These are phyloP conservation scores for Ogataea populi-albae DNA, from an alignment of 805 yeast genomes.

Conservation along the genomic window DNA sequence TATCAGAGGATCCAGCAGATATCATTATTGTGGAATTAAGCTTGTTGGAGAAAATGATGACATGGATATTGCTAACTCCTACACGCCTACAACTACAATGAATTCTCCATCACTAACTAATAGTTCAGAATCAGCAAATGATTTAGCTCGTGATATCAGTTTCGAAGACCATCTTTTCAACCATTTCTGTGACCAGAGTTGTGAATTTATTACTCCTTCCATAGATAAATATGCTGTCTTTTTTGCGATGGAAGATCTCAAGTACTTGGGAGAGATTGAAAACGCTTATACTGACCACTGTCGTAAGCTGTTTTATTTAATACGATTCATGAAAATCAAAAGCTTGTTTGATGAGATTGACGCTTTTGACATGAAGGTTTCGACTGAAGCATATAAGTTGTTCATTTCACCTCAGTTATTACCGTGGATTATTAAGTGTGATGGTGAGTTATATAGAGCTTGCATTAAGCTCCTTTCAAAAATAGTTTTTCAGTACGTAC, in stretches of 20 bases:
- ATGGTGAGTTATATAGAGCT: conserved; percentile 54
- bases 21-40: conserved; percentile 80
- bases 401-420: conserved; percentile 46
- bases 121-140: conserved; percentile 4
- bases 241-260: conserved; percentile 11
- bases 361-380: conserved; percentile 51
- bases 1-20: conserved; percentile 75
- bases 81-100: conserved; percentile 11
- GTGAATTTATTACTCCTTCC: conserved; percentile 16
- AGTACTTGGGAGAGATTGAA: conserved; percentile 32
- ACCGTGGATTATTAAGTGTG: conserved; percentile 70
- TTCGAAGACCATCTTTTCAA: conserved; percentile 13
- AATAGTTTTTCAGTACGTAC: conserved; percentile 57
- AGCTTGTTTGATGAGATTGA: conserved; percentile 53
- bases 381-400: conserved; percentile 60
- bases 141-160: conserved; percentile 5
- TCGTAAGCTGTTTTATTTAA: conserved; percentile 57
- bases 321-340: conserved; percentile 65
- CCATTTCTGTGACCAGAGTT: conserved; percentile 10
- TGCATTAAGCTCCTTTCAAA: conserved; percentile 60
- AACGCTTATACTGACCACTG: conserved; percentile 65
- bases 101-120: conserved; percentile 16
- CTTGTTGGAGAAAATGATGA: conserved; percentile 36
- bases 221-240: conserved; percentile 12
- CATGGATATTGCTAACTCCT: conserved; percentile 17